Evolutionary conservation across 306 rosid genomes (phyloP).

Genomic region (Ochetophila trinervis): DNA sequence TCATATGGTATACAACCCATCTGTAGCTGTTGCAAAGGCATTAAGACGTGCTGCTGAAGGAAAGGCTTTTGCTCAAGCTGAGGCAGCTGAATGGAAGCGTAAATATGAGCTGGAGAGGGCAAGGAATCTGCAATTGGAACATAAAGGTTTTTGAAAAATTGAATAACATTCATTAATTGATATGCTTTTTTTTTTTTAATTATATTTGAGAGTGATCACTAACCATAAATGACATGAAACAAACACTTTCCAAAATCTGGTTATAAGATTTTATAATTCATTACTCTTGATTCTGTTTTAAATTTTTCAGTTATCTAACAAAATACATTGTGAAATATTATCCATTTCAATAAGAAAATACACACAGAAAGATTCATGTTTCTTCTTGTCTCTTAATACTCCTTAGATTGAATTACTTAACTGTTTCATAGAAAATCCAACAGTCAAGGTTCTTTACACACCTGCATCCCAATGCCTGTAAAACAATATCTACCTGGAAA

Average conservation of each 20-base stretch:
- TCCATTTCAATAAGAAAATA: background rate
- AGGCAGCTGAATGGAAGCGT: constrained; percentile 96
- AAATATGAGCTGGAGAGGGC: constrained; percentile 84
- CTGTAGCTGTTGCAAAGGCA: constrained; percentile 89
- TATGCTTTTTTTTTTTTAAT: constrained; percentile 10
- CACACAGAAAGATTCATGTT: background rate
- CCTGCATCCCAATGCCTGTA: too few relatives aligned
- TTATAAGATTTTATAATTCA: background rate
- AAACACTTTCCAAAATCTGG: background rate
- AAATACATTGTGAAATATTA: background rate
- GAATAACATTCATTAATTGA: constrained; percentile 9
- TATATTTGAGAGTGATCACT: background rate
- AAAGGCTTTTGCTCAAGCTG: constrained; percentile 91
- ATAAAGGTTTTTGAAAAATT: constrained; percentile 46
- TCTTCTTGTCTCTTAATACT: background rate
- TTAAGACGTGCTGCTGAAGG: constrained; percentile 86
- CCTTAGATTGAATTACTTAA: background rate
- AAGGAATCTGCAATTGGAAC: constrained; percentile 56
- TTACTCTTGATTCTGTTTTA: background rate
- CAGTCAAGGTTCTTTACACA: too few relatives aligned
- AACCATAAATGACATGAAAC: constrained; percentile 3
- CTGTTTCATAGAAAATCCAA: too few relatives aligned
- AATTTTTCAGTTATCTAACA: background rate
- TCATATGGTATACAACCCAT: constrained; percentile 39
- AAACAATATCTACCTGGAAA: background rate